These are phyloP conservation scores for Suhomyces pyralidae DNA, from an alignment of 805 yeast genomes.

Conservation along the genomic window DNA sequence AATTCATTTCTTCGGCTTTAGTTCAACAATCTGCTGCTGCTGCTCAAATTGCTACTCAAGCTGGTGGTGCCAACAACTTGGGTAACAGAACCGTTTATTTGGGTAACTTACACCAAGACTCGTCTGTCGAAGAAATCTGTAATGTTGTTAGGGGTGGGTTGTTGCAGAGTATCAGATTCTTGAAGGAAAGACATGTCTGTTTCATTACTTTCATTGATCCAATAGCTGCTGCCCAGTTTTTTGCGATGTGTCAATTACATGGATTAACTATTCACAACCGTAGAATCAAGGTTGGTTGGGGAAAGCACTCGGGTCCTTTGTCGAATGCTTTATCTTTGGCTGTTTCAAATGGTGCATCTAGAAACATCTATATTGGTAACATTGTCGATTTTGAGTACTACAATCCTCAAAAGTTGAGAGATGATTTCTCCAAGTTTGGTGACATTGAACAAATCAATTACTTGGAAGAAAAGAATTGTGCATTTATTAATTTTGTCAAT, in stretches of 20 bases:
- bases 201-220: conserved; percentile 96
- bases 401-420: conserved; percentile 59
- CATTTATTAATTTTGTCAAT: conserved; percentile 87
- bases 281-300: conserved; percentile 94
- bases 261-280: conserved; percentile 84
- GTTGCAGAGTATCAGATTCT: conserved; percentile 74
- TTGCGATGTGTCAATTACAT: conserved; percentile 88
- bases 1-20: conserved; percentile 65
- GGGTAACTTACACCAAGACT: conserved; percentile 85
- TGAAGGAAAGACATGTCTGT: conserved; percentile 85
- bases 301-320: conserved; percentile 91
- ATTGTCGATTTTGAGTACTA: conserved; percentile 51
- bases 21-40: conserved; percentile 96
- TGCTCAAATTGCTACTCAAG: conserved; percentile 92
- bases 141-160: conserved; percentile 95
- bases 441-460: conserved; percentile 94
- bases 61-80: conserved; percentile 87
- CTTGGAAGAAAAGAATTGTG: conserved; percentile 79
- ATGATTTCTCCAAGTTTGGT: conserved; percentile 79
- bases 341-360: conserved; percentile 88
- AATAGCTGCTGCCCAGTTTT: conserved; percentile 95
- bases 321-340: conserved; percentile 85
- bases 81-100: conserved; percentile 93
- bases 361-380: conserved; percentile 86
- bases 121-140: conserved; percentile 89